Evolutionary conservation across 768 basidiomycete genomes (phyloP).

Genomic region (Tylopilus sp.): DNA sequence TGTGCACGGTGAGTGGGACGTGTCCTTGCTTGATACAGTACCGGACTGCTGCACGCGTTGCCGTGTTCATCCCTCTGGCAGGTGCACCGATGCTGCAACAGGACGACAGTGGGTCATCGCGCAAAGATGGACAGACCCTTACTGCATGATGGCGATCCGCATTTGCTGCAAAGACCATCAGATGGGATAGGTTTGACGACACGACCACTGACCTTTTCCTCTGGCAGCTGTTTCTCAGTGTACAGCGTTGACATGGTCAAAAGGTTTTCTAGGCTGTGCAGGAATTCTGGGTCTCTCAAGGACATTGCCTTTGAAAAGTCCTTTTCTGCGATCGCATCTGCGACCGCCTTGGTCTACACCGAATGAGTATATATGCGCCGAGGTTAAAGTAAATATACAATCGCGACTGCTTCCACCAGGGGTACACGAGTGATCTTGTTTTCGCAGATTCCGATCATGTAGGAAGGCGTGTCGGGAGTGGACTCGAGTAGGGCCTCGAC

Average conservation of each 20-base stretch:
- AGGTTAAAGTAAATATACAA: constrained; percentile 43
- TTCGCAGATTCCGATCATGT: constrained; percentile 95
- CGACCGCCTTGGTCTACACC: constrained; percentile 78
- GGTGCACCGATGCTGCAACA: constrained; percentile 83
- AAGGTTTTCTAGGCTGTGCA: constrained; percentile 86
- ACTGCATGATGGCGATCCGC: constrained; percentile 84
- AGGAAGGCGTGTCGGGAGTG: constrained; percentile 86
- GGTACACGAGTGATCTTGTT: constrained; percentile 94
- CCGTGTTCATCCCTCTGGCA: constrained; percentile 98
- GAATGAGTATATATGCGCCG: constrained; percentile 4
- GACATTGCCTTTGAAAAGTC: constrained; percentile 87
- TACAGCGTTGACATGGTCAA: constrained; percentile 63
- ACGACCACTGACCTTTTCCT: constrained; percentile 36
- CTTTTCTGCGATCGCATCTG: constrained; percentile 73
- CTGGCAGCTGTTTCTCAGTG: constrained; percentile 50
- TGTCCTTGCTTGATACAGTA: constrained; percentile 94
- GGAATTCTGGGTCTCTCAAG: constrained; percentile 88
- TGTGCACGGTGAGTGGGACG: constrained; percentile 87
- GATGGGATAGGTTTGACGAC: neutral
- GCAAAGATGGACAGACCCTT: constrained; percentile 28
- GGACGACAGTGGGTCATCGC: neutral
- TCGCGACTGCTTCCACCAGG: constrained; percentile 87
- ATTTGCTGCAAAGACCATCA: constrained; percentile 50
- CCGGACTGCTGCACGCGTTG: constrained; percentile 72
- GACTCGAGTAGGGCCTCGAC: constrained; percentile 84